These are phyloP conservation scores for Phytophthora tubulina DNA, from an alignment of 352 stramenopile genomes.

Conservation along the genomic window DNA sequence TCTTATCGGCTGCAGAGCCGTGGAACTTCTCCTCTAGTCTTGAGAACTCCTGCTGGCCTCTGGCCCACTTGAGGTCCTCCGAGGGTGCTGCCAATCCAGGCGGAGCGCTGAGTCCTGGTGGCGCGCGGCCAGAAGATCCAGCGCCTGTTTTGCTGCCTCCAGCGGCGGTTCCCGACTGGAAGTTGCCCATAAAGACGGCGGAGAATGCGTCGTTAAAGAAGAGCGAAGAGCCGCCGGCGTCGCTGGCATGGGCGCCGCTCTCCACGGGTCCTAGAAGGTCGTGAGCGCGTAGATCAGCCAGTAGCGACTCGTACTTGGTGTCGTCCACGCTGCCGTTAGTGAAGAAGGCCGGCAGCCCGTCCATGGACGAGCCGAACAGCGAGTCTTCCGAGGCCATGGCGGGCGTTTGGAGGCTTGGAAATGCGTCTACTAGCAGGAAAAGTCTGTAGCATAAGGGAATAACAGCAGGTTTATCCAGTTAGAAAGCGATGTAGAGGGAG, in stretches of 20 bases:
- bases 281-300: constrained; percentile 86
- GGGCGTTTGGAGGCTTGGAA: constrained; percentile 2
- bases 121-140: constrained; percentile 36
- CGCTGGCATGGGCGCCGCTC: constrained; percentile 30
- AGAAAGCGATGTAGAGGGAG: constrained; percentile 8
- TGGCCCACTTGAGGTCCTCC: constrained; percentile 84
- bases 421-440: background rate
- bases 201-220: constrained; percentile 91
- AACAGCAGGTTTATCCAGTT: constrained; percentile 2
- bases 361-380: constrained; percentile 55
- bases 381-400: constrained; percentile 55
- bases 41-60: constrained; percentile 80
- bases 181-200: constrained; percentile 84
- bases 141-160: constrained; percentile 17
- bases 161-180: constrained; percentile 49
- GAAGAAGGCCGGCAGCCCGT: constrained; percentile 81
- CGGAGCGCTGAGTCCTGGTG: constrained; percentile 68
- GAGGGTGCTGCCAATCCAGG: constrained; percentile 63
- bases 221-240: constrained; percentile 58
- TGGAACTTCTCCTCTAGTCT: constrained; percentile 66
- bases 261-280: constrained; percentile 83
- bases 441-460: constrained; percentile 1
- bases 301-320: constrained; percentile 88
- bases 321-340: constrained; percentile 83
- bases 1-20: constrained; percentile 10